Conservation (phyloP, 2,329 filamentous ascomycete species). For the Venturia oleaginea region DNA sequence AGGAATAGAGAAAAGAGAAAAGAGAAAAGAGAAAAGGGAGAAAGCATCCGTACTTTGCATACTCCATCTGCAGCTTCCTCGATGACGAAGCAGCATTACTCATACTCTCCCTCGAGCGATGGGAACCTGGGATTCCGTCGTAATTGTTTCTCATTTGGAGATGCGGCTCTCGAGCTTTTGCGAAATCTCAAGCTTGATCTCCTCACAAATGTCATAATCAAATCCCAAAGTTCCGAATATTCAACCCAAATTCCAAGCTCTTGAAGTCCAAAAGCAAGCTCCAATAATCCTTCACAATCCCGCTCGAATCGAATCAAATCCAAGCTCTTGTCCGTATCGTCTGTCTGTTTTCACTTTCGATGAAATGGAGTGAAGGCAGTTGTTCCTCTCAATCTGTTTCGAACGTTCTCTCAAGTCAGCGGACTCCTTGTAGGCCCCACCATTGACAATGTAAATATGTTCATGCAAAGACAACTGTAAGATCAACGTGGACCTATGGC, state of each 20-base stretch:
- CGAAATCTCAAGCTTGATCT: too few relatives aligned
- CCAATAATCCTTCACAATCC: too few relatives aligned
- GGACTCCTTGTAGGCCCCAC: background rate
- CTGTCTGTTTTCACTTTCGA: too few relatives aligned
- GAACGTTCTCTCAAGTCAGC: background rate
- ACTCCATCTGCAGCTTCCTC: constrained; percentile 2
- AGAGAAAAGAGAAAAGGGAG: background rate
- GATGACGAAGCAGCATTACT: background rate
- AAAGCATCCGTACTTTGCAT: background rate
- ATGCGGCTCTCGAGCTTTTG: background rate
- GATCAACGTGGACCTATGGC: background rate
- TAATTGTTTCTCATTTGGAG: background rate
- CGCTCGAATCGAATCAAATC: too few relatives aligned
- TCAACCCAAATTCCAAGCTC: background rate
- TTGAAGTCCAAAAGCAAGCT: background rate
- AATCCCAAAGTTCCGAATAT: background rate
- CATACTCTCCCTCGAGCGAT: constrained; percentile 2
- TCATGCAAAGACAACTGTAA: background rate
- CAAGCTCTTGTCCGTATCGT: too few relatives aligned
- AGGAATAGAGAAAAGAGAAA: background rate
- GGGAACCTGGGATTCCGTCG: background rate
- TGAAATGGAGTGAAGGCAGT: background rate
- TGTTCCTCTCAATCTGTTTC: background rate
- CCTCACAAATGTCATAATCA: too few relatives aligned
- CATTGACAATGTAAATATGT: background rate